Percentiles rank a stretch among this genome's conserved stretches.
These are phyloP conservation scores for Cryptosporidium ubiquitum DNA, from an alignment of 169 alveolate genomes.

Conservation along the genomic window DNA sequence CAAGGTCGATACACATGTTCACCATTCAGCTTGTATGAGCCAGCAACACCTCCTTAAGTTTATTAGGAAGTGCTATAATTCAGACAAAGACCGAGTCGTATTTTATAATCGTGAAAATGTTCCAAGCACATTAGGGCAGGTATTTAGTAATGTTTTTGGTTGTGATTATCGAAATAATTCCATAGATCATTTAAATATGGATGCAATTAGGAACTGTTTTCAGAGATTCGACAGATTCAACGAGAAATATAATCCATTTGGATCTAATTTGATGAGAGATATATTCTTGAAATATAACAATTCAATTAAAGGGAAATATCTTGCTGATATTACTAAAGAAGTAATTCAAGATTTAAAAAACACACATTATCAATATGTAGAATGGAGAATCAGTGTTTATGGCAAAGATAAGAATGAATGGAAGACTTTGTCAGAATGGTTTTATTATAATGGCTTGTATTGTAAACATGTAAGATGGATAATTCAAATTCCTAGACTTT, in stretches of 20 bases:
- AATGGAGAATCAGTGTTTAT: slow-evolving; percentile 92
- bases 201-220: slow-evolving; percentile 88
- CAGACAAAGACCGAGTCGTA: slow-evolving; percentile 78
- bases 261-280: slow-evolving; percentile 86
- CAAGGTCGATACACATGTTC: slow-evolving; percentile 94
- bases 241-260: slow-evolving; percentile 90
- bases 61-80: slow-evolving; percentile 78
- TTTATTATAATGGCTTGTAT: slow-evolving; percentile 81
- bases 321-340: slow-evolving; percentile 90
- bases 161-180: slow-evolving; percentile 81
- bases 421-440: slow-evolving; percentile 91
- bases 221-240: slow-evolving; percentile 93
- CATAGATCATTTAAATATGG: slow-evolving; percentile 84
- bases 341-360: slow-evolving; percentile 86
- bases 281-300: slow-evolving; percentile 91
- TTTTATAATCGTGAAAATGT: slow-evolving; percentile 79
- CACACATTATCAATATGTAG: slow-evolving; percentile 87
- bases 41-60: slow-evolving; percentile 89
- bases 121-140: slow-evolving; percentile 78
- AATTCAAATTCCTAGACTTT: slow-evolving; percentile 90
- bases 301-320: slow-evolving; percentile 80
- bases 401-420: slow-evolving; percentile 91
- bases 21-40: slow-evolving; percentile 91
- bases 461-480: slow-evolving; percentile 87
- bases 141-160: slow-evolving; percentile 83